Evolutionary conservation across 176 grass and related monocot species (phyloP).

Genomic region (Bolboschoenus planiculmis): DNA sequence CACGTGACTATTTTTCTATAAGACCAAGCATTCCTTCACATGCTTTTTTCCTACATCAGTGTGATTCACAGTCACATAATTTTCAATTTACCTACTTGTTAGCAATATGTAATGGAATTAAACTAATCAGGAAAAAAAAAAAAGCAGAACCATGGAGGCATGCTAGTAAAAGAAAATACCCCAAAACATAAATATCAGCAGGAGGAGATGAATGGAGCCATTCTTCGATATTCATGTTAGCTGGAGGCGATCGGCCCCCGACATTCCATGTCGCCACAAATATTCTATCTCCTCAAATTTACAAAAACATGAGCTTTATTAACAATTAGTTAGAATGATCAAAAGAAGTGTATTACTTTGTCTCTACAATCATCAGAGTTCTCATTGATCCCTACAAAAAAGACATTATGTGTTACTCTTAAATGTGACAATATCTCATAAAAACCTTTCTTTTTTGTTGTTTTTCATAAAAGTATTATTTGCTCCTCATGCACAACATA

Average conservation of each 20-base stretch:
- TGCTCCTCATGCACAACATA: neutral
- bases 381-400: neutral
- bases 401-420: neutral
- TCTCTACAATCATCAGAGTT: neutral
- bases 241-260: constrained; percentile 74
- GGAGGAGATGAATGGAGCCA: constrained; percentile 95
- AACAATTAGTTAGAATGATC: constrained; percentile 5
- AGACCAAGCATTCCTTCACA: neutral
- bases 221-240: constrained; percentile 81
- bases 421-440: neutral
- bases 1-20: neutral
- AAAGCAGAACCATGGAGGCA: neutral
- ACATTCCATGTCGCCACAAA: constrained; percentile 99
- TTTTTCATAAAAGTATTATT: neutral
- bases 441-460: neutral
- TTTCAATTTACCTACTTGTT: neutral
- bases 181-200: constrained; percentile 89
- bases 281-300: constrained; percentile 58
- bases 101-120: neutral
- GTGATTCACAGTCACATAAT: neutral
- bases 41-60: neutral
- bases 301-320: neutral
- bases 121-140: neutral
- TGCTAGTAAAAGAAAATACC: constrained; percentile 32
- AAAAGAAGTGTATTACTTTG: neutral